Evolutionary conservation across 2,329 filamentous ascomycete genomes (phyloP), one percentile per base, ranked within the genome.

Genomic region (Penicillium expansum): DNA sequence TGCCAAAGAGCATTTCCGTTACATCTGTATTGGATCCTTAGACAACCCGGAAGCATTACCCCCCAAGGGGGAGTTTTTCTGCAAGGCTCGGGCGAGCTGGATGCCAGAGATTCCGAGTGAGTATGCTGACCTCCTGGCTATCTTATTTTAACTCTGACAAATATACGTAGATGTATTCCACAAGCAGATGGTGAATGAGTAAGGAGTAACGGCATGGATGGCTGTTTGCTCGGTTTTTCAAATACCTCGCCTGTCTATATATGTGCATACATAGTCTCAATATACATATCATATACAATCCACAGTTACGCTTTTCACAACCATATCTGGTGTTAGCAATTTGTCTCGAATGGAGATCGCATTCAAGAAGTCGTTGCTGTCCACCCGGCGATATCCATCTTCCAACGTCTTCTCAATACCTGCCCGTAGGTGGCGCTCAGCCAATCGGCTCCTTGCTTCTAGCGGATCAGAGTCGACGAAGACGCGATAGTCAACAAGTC

Each of bases 21-120:
- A 79, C 62, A 74, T 81, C 10, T 77, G 76, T 18, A 77, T 80
- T 39, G 81, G 82, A 1, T 80, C 80, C 0, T 67, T 84, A 4
- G 80, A 83, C 55, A 73, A 81, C 20, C 78, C 77, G 0, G 77
- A 79, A 14, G 73, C 69, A 49, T 66, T 83, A 10, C 77, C 79
- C 6, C 81, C 81, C 0, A 83, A 82, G 62, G 81, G 80, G 0
- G 81, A 83, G 60, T 83, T 83, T 69, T 84, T 82, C 61, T 82
- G 80, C 65, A 80, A 74, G 51, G 66, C 72, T 38, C 70, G 79
- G 55, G 71, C 75, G 5, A 67, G 62, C 1, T 84, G 82, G 82
- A 82, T 82, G 78, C 79, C 79, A 3, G 76, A 79, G 62, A 71
- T 81, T 48, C 73, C 73, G 38, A 71, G 78, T 79, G 62, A 61